phyloP scores from a whole-genome alignment of 2,329 filamentous ascomycete species.

The Lasiodiplodia citricola region DNA sequence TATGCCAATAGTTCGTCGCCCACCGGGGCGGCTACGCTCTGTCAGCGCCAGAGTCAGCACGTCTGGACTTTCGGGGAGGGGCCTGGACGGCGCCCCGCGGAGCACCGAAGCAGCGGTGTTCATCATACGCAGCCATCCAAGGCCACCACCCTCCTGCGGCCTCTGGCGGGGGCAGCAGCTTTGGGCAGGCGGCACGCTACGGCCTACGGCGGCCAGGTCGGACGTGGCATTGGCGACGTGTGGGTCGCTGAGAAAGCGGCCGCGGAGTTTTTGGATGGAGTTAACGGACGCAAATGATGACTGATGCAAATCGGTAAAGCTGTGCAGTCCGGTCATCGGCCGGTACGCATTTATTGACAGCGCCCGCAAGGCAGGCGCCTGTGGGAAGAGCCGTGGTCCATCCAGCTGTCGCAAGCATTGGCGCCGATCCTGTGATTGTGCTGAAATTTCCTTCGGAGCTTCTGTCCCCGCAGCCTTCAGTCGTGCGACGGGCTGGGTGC shows the following conservation, averaged over 20 bases:
- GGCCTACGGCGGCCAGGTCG: constrained; percentile 10
- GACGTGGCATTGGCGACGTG: constrained; percentile 13
- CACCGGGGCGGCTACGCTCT: constrained; percentile 5
- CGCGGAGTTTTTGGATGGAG: constrained; percentile 25
- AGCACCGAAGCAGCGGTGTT: constrained; percentile 9
- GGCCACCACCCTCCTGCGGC: constrained; percentile 16
- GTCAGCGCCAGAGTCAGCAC: constrained; percentile 21
- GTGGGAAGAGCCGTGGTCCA: neutral
- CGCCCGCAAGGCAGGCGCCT: neutral
- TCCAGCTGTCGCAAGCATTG: constrained; percentile 1
- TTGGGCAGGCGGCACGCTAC: neutral
- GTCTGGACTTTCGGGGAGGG: neutral
- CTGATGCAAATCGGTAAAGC: constrained; percentile 19
- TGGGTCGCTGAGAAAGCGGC: constrained; percentile 18
- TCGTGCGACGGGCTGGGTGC: constrained; percentile 18
- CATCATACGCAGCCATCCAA: constrained; percentile 9
- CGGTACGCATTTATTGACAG: neutral
- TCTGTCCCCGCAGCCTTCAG: constrained; percentile 11
- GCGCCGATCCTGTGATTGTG: constrained; percentile 19
- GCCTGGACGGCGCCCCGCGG: constrained; percentile 18
- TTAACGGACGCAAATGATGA: constrained; percentile 27
- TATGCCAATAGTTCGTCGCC: neutral
- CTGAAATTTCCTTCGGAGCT: constrained; percentile 21
- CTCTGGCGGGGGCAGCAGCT: neutral
- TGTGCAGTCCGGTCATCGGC: constrained; percentile 23